phyloP scores from a whole-genome alignment of 129 eudicot species.

The Saussurea involucrata region DNA sequence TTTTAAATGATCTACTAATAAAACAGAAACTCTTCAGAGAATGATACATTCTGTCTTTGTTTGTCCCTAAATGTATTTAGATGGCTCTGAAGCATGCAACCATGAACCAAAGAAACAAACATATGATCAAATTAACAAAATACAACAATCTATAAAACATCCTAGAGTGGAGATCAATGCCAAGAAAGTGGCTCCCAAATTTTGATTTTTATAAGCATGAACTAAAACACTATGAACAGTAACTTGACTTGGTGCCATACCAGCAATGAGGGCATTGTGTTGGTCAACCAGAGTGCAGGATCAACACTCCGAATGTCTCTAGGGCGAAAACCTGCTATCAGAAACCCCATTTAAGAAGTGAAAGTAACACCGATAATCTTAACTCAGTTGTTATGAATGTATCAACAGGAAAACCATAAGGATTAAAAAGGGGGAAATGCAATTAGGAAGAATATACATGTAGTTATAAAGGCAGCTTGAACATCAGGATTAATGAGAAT shows the following conservation, averaged over 20 bases:
- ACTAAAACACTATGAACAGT: not conserved
- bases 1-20: not conserved
- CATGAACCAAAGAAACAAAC: not conserved
- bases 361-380: not conserved
- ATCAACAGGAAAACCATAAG: not conserved
- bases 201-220: too few species aligned
- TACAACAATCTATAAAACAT: too few species aligned
- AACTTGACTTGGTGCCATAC: slow-evolving; percentile 37
- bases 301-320: slow-evolving; percentile 94
- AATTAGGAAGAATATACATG: too few species aligned
- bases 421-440: not conserved
- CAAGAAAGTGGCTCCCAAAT: too few species aligned
- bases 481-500: too few species aligned
- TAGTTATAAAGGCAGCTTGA: too few species aligned
- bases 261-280: slow-evolving; percentile 90
- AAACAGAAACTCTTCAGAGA: not conserved
- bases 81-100: not conserved
- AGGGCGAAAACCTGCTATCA: too few species aligned
- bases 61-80: not conserved
- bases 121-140: slow-evolving; percentile 2
- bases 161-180: too few species aligned
- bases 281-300: slow-evolving; percentile 95
- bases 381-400: not conserved
- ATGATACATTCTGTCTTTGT: not conserved
- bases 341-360: slow-evolving; percentile 1